phyloP scores from a whole-genome alignment of 129 eudicot species.

The Flaveria trinervia region DNA sequence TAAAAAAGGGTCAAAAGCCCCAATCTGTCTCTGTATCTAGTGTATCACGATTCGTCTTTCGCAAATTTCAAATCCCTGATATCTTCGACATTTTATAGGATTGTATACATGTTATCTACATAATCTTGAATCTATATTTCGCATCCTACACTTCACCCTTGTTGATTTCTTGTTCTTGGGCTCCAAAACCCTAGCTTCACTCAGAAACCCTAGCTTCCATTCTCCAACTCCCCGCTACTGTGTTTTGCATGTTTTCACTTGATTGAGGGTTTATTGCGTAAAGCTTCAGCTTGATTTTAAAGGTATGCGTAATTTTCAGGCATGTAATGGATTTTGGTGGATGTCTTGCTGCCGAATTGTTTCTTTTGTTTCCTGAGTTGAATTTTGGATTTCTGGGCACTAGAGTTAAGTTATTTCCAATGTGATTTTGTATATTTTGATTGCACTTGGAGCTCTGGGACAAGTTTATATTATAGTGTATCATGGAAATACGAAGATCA shows the following conservation, averaged over 20 bases:
- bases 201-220: conserved; percentile 56
- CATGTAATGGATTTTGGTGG: conserved; percentile 8
- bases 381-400: conserved; percentile 11
- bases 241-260: conserved; percentile 41
- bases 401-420: neutral
- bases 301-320: conserved; percentile 40
- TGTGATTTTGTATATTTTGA: conserved; percentile 13
- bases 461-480: conserved; percentile 11
- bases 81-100: conserved; percentile 32
- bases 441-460: conserved; percentile 21
- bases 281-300: conserved; percentile 35
- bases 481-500: conserved; percentile 33
- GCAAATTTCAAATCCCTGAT: conserved; percentile 43
- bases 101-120: conserved; percentile 18
- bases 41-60: conserved; percentile 40
- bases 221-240: conserved; percentile 27
- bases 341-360: conserved; percentile 18
- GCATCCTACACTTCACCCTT: conserved; percentile 20
- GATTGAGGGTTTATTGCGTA: conserved; percentile 24
- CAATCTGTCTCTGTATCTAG: conserved; percentile 45
- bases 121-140: conserved; percentile 19
- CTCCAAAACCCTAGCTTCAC: conserved; percentile 42
- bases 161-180: conserved; percentile 30
- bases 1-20: conserved; percentile 49
- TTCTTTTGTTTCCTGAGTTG: conserved; percentile 8